Conservation (phyloP, 2,329 filamentous ascomycete genomes). For the Cladosporium halotolerans region DNA sequence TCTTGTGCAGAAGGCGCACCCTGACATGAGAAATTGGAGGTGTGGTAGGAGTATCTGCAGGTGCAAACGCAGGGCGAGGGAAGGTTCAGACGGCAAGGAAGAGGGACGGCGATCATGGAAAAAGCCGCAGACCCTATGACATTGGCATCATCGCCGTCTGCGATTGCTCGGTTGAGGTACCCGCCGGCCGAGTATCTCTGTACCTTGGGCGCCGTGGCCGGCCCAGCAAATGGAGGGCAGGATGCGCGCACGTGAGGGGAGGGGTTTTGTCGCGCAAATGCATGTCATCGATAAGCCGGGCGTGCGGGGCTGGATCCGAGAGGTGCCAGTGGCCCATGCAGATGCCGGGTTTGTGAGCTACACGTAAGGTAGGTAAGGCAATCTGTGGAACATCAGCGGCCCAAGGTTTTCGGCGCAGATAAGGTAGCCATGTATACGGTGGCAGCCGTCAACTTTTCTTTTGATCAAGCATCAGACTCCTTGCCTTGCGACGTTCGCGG, state of each 20-base stretch:
- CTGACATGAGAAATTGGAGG: not conserved
- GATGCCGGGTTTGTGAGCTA: no score
- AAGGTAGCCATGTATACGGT: no score
- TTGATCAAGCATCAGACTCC: not conserved
- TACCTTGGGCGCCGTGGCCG: not conserved
- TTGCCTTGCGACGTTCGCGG: not conserved
- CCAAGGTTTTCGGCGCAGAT: no score
- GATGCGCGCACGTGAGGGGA: not conserved
- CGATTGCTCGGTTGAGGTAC: not conserved
- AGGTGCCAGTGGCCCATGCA: no score
- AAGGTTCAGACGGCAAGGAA: not conserved
- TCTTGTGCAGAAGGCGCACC: not conserved
- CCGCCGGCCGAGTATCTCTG: not conserved
- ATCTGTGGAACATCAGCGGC: no score
- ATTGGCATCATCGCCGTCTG: not conserved
- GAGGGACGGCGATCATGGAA: slow-evolving; percentile 5
- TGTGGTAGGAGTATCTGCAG: not conserved
- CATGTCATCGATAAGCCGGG: not conserved
- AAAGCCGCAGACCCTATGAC: not conserved
- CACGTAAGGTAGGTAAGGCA: no score
- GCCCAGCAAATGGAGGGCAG: not conserved
- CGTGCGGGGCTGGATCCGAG: no score
- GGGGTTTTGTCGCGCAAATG: not conserved
- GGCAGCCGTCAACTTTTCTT: not conserved
- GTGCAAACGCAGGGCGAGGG: not conserved